Percentiles rank a stretch among this genome's conserved stretches.
phyloP scores from a whole-genome alignment of 2,329 filamentous ascomycete genomes.

The Neofusicoccum cordaticola region DNA sequence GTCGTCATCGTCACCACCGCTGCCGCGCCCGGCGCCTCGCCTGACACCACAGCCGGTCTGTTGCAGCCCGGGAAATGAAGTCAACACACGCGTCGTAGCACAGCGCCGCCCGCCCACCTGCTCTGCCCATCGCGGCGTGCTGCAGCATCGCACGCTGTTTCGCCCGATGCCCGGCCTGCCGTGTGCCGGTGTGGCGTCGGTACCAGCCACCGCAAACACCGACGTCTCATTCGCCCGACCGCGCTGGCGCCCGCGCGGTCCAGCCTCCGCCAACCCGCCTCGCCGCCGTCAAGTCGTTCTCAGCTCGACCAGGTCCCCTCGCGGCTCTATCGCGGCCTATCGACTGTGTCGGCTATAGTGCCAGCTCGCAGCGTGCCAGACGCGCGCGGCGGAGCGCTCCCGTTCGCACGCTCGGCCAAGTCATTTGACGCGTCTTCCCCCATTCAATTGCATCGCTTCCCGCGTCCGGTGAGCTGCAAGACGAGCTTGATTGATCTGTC shows the following conservation, averaged over 20 bases:
- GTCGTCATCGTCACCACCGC: background rate
- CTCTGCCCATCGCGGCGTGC: background rate
- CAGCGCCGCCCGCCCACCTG: background rate
- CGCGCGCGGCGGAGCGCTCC: background rate
- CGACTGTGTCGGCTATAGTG: background rate
- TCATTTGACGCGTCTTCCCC: background rate
- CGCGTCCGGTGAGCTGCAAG: background rate
- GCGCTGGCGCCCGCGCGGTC: background rate
- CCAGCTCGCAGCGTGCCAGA: background rate
- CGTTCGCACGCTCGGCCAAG: background rate
- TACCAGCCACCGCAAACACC: constrained; percentile 9
- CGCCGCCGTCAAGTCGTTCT: background rate
- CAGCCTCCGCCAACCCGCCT: background rate
- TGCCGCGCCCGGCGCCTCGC: background rate
- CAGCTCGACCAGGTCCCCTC: constrained; percentile 12
- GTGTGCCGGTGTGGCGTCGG: background rate
- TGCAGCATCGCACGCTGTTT: background rate
- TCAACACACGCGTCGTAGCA: constrained; percentile 1
- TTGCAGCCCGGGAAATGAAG: background rate
- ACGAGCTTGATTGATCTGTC: constrained; percentile 5
- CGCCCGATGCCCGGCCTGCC: background rate
- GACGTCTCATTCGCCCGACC: background rate
- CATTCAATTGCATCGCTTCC: constrained; percentile 14
- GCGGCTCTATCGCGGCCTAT: constrained; percentile 6
- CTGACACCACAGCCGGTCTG: background rate